A percentile compares a stretch with the other conserved stretches of the same genome.
phyloP scores from a whole-genome alignment of 208 protist species.

The Trypanosoma platydactyli region DNA sequence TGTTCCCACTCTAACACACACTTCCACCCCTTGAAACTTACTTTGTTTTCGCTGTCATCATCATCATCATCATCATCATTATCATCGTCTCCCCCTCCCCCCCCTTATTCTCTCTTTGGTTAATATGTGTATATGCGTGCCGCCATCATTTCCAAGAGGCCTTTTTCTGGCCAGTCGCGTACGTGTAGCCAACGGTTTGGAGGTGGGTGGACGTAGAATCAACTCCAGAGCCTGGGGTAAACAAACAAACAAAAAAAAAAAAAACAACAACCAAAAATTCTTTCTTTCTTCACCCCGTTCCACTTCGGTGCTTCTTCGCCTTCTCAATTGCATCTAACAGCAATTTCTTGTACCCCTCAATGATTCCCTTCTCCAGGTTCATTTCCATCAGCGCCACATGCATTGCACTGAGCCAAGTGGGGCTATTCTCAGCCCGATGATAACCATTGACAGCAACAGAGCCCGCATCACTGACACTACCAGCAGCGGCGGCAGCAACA shows the following conservation, averaged over 20 bases:
- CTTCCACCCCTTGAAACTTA: no score
- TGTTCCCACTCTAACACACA: no score
- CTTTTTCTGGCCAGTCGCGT: neutral
- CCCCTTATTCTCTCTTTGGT: no score
- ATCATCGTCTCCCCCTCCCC: no score
- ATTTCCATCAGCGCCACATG: slow-evolving; percentile 72
- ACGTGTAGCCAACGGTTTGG: neutral
- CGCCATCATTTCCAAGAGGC: no score
- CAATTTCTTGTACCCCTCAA: slow-evolving; percentile 40
- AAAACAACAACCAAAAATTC: neutral
- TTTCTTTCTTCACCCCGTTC: slow-evolving; percentile 20
- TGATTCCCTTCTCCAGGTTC: slow-evolving; percentile 36
- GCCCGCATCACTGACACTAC: neutral
- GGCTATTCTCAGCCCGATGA: slow-evolving; percentile 30
- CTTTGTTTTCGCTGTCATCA: no score
- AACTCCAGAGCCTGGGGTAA: neutral
- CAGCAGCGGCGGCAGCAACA: neutral
- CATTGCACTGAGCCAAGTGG: slow-evolving; percentile 61
- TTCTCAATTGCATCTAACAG: slow-evolving; percentile 41
- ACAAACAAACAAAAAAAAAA: slow-evolving; percentile 22
- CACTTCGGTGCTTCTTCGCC: slow-evolving; percentile 24
- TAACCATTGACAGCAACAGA: neutral
- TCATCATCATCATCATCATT: no score
- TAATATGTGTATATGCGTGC: slow-evolving; percentile 13
- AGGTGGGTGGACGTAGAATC: neutral